Conservation (phyloP, 768 basidiomycete species). For the Phlebiopsis gigantea region DNA sequence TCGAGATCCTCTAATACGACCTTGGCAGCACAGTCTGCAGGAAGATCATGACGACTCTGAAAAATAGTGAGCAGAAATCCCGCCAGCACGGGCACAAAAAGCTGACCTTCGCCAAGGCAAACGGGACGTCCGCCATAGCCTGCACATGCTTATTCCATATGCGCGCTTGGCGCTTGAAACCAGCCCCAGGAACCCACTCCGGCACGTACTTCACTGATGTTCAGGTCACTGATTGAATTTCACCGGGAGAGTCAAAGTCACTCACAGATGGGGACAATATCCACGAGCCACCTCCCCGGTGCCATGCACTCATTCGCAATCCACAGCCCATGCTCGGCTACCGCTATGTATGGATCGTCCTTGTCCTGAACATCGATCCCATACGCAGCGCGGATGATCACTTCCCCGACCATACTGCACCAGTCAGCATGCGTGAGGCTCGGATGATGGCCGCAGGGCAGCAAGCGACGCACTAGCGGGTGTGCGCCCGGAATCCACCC, state of each 20-base stretch:
- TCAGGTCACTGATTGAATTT: background rate
- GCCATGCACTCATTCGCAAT: slow-evolving; percentile 1
- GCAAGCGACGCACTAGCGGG: slow-evolving; percentile 8
- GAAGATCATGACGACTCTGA: background rate
- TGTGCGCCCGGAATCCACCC: slow-evolving; percentile 9
- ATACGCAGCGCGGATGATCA: slow-evolving; percentile 15
- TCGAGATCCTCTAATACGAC: slow-evolving; percentile 6
- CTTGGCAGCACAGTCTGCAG: slow-evolving; percentile 6
- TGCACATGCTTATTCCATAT: slow-evolving; percentile 4
- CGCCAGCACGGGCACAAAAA: background rate
- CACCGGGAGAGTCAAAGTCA: background rate
- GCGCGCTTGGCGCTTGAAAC: slow-evolving; percentile 13
- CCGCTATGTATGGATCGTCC: slow-evolving; percentile 15
- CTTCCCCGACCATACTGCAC: slow-evolving; percentile 10
- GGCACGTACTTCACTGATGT: slow-evolving; percentile 19
- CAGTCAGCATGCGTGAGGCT: background rate
- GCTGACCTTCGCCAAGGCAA: slow-evolving; percentile 11
- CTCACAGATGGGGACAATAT: slow-evolving; percentile 10
- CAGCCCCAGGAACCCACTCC: slow-evolving; percentile 19
- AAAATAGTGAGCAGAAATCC: background rate
- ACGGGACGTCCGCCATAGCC: slow-evolving; percentile 10
- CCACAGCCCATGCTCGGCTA: slow-evolving; percentile 9
- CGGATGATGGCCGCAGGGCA: background rate
- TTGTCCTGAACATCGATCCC: slow-evolving; percentile 12
- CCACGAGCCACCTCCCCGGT: slow-evolving; percentile 13